Percentiles rank a stretch among this genome's conserved stretches.
These are phyloP conservation scores for Mucor lusitanicus DNA, from an alignment of 371 early-diverging fungal genomes.

Conservation along the genomic window DNA sequence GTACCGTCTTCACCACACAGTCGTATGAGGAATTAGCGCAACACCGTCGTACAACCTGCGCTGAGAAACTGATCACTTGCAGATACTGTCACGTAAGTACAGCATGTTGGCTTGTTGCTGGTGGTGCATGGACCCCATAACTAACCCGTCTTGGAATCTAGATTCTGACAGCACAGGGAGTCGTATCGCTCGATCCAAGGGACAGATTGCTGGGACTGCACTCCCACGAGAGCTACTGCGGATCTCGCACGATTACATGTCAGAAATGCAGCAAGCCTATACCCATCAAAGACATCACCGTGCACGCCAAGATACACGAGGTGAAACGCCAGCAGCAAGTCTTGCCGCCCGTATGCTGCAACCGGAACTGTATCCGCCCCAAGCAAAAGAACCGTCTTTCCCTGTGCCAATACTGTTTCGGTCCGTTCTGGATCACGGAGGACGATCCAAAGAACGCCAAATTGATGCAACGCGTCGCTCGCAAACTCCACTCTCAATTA, in stretches of 20 bases:
- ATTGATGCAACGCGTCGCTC: conserved; percentile 73
- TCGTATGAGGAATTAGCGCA: conserved; percentile 57
- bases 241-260: conserved; percentile 82
- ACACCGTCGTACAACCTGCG: conserved; percentile 74
- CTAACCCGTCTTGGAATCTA: no score
- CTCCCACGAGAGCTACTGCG: conserved; percentile 87
- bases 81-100: conserved; percentile 80
- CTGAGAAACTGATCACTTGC: conserved; percentile 78
- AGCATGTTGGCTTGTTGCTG: no score
- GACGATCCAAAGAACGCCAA: conserved; percentile 79
- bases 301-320: conserved; percentile 77
- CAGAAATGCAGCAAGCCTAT: conserved; percentile 74
- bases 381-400: conserved; percentile 57
- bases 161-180: conserved; percentile 61
- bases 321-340: conserved; percentile 61
- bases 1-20: conserved; percentile 39
- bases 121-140: no score
- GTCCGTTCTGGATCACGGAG: conserved; percentile 79
- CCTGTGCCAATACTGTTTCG: conserved; percentile 80
- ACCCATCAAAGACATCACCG: conserved; percentile 77
- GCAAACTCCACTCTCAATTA: conserved; percentile 74
- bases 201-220: conserved; percentile 71
- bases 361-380: conserved; percentile 68
- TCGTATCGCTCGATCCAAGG: conserved; percentile 53
- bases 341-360: conserved; percentile 68